Percentiles rank a stretch among this genome's conserved stretches.
These are phyloP conservation scores for Pneumocystis carinii DNA, from an alignment of 1,139 yeast species.

Conservation along the genomic window DNA sequence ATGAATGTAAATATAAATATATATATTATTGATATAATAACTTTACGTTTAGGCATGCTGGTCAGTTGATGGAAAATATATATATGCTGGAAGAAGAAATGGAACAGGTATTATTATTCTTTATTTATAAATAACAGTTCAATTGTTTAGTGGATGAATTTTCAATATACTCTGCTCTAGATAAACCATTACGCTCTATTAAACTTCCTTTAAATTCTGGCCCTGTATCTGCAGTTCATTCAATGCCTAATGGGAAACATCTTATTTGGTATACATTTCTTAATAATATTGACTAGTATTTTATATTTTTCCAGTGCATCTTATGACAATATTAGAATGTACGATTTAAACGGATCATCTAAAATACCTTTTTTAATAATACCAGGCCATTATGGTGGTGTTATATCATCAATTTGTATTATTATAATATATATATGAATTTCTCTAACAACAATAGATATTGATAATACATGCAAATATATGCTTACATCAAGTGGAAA, in stretches of 20 bases:
- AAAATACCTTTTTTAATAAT: constrained; percentile 37
- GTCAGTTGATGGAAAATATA: constrained; percentile 67
- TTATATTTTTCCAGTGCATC: constrained; percentile 42
- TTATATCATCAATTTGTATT: constrained; percentile 31
- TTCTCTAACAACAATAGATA: constrained; percentile 20
- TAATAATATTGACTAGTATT: background rate
- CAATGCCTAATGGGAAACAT: constrained; percentile 71
- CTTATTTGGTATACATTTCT: constrained; percentile 30
- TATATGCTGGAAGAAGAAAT: constrained; percentile 80
- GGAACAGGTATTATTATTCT: constrained; percentile 37
- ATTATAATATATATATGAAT: constrained; percentile 25
- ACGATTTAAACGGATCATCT: constrained; percentile 38
- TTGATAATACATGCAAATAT: constrained; percentile 78
- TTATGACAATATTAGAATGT: constrained; percentile 73
- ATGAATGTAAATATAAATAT: constrained; percentile 27
- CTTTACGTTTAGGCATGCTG: constrained; percentile 48
- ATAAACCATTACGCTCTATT: constrained; percentile 40
- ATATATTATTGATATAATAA: background rate
- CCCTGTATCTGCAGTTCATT: constrained; percentile 65
- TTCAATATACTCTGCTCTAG: constrained; percentile 46
- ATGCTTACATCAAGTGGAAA: constrained; percentile 87
- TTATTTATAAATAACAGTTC: background rate
- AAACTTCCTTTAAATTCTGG: constrained; percentile 83
- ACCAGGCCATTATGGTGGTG: constrained; percentile 54
- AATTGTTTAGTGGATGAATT: constrained; percentile 42